Evolutionary conservation across 108 stramenopile genomes (phyloP).

Genomic region (Cylindrotheca closterium): DNA sequence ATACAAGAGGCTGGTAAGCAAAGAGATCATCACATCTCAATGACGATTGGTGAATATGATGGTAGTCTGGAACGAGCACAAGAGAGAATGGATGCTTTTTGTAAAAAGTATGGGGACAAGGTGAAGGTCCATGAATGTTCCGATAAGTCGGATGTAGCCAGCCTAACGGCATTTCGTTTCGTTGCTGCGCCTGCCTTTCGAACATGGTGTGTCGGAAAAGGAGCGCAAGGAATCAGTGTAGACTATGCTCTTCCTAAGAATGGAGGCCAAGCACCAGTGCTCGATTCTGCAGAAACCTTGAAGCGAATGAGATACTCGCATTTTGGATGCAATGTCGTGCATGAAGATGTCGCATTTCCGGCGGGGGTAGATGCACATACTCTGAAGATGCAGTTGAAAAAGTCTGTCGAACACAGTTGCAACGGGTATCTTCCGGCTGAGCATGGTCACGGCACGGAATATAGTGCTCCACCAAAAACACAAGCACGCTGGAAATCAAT

Average conservation of each 20-base stretch:
- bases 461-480: conserved; percentile 64
- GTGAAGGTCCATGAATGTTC: conserved; percentile 49
- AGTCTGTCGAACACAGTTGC: conserved; percentile 49
- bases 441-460: conserved; percentile 88
- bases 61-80: conserved; percentile 66
- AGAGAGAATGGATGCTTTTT: conserved; percentile 61
- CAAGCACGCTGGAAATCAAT: conserved; percentile 78
- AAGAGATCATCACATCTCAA: conserved; percentile 69
- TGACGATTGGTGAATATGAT: conserved; percentile 78
- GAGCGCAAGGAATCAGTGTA: conserved; percentile 74
- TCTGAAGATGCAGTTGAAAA: conserved; percentile 69
- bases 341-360: conserved; percentile 81
- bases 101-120: conserved; percentile 47
- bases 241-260: conserved; percentile 83
- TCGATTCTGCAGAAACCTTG: conserved; percentile 41
- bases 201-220: conserved; percentile 75
- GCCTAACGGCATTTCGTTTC: conserved; percentile 78
- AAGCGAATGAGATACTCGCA: conserved; percentile 87
- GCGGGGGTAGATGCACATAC: conserved; percentile 67
- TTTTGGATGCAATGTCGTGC: conserved; percentile 87
- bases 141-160: conserved; percentile 27
- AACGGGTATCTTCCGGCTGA: conserved; percentile 77
- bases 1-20: conserved; percentile 51
- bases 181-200: conserved; percentile 81
- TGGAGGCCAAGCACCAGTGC: conserved; percentile 47